phyloP scores from a whole-genome alignment of 2,329 filamentous ascomycete genomes.

The Aspergillus sp. region DNA sequence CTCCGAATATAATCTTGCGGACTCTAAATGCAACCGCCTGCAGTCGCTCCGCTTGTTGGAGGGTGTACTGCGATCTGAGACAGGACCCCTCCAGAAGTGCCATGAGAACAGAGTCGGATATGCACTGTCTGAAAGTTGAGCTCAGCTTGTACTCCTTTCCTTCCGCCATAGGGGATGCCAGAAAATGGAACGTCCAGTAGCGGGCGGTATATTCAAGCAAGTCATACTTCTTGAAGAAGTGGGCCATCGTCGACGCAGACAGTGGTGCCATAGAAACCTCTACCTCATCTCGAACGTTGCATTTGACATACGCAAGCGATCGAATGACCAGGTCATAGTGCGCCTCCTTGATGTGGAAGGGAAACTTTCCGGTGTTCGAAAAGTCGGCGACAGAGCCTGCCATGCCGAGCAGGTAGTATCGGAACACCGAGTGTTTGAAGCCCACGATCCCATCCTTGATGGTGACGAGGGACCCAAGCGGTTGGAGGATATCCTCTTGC shows the following conservation, averaged over 20 bases:
- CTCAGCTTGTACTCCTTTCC: constrained; percentile 1
- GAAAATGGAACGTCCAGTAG: constrained; percentile 4
- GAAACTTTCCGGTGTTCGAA: background rate
- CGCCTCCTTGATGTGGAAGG: background rate
- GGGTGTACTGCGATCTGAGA: background rate
- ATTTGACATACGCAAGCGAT: background rate
- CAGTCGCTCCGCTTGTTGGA: background rate
- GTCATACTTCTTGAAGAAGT: constrained; percentile 1
- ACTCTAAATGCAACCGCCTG: background rate
- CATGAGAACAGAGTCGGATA: constrained; percentile 3
- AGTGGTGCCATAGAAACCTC: background rate
- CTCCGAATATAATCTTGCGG: background rate
- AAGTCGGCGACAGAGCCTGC: background rate
- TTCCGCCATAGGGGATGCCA: constrained; percentile 3
- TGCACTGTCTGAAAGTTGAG: background rate
- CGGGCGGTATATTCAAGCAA: constrained; percentile 3
- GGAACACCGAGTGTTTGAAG: background rate
- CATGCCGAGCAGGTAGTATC: background rate
- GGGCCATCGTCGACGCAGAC: background rate
- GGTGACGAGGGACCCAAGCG: background rate
- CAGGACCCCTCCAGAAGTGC: constrained; percentile 2
- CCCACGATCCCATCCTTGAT: background rate
- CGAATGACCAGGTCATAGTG: constrained; percentile 3
- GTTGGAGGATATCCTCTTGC: background rate
- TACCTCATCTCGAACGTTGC: background rate